Evolutionary conservation across 1,139 yeast species (phyloP), one percentile per base, ranked within the genome.

Genomic region (Lodderomyces theae): DNA sequence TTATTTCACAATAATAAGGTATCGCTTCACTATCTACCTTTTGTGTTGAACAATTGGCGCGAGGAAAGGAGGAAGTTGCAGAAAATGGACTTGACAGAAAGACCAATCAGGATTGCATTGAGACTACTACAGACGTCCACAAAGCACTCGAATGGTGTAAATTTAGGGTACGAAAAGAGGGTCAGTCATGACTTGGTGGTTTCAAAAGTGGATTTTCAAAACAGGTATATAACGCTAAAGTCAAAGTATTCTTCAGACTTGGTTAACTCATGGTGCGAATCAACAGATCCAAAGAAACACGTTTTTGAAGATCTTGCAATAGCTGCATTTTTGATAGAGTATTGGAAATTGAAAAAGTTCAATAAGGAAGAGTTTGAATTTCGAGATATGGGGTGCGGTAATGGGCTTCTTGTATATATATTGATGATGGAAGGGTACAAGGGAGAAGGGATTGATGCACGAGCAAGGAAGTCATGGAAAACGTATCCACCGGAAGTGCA

Each of bases 221-320:
- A 88, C 55, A 67, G 86, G 44, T 92, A 92, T 57, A 82, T 87
- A 34, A 70, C 78, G 23, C 69, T 92, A 52, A 92, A 92, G 63
- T 86, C 84, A 57, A 86, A 82, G 57, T 86, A 90, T 57, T 87
- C 96, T 0, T 78, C 82, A 32, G 63, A 68, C 16, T 64, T 90
- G 41, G 90, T 89, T n/a, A 85, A 82, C 31, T 77, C 74, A 51
- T 92, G 98, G 98, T 80, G 74, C 16, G 98, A 92, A 61, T 81
- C 83, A 35, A 92, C 98, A 2, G 97, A 92, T 60, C 97, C 97
- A 1, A 78, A 82, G 52, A 92, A 92, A 59, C 98, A 92, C 63
- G 97, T 90, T 0, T 92, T 90, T 64, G 98, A 92, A 66, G 98
- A 92, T 58, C 75, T 92, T 42, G 95, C 96, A 2, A 90, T 92